Conservation (phyloP, 257 asterid species). For the Cinchona pubescens region DNA sequence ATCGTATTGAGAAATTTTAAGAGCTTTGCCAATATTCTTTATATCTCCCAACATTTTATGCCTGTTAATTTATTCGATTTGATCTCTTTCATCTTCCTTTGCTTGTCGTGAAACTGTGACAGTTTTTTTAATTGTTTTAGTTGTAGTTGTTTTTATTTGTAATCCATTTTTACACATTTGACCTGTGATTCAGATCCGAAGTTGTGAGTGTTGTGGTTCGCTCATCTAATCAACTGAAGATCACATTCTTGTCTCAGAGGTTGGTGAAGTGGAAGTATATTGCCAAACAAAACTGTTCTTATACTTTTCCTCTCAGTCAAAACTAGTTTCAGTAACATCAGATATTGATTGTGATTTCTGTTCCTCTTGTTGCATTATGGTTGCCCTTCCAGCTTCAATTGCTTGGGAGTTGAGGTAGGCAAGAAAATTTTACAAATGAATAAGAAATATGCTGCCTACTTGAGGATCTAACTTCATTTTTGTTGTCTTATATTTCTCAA, state of each 20-base stretch:
- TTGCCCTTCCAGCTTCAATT: not conserved
- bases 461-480: not conserved
- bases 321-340: slow-evolving; percentile 2
- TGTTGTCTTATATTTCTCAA: not conserved
- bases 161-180: slow-evolving; percentile 23
- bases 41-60: not conserved
- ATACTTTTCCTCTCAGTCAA: not conserved
- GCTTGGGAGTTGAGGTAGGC: not conserved
- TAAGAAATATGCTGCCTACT: not conserved
- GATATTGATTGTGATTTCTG: not conserved
- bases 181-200: slow-evolving; percentile 67
- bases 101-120: not conserved
- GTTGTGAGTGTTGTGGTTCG: slow-evolving; percentile 77
- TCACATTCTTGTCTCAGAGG: slow-evolving; percentile 98
- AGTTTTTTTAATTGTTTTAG: not conserved
- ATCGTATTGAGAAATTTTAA: not conserved
- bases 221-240: slow-evolving; percentile 80
- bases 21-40: not conserved
- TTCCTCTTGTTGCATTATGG: not conserved
- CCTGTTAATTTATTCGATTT: not conserved
- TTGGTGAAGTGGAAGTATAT: slow-evolving; percentile 32
- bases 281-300: not conserved
- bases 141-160: slow-evolving; percentile 7
- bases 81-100: not conserved
- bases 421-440: not conserved